Evolutionary conservation across 2,329 filamentous ascomycete species (phyloP).

Genomic region (Fragosphaeria purpurea): DNA sequence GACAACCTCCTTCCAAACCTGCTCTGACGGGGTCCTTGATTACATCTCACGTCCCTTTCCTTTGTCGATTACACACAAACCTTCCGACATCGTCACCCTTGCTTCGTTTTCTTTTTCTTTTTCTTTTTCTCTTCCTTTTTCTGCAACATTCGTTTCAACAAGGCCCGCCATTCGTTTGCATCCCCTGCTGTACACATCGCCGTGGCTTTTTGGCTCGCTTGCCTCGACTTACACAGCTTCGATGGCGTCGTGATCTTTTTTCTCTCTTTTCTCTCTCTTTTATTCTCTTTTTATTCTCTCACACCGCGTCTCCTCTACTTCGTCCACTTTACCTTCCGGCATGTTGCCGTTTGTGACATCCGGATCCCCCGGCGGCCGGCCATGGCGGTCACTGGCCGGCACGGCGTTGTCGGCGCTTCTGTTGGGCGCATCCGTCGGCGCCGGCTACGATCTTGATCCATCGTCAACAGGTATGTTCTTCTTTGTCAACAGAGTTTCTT

Average conservation of each 20-base stretch:
- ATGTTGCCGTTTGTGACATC: neutral
- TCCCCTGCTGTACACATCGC: no score
- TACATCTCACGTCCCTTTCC: no score
- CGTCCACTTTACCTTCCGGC: neutral
- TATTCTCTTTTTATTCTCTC: neutral
- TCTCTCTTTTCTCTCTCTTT: neutral
- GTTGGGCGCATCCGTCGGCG: neutral
- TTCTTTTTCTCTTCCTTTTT: neutral
- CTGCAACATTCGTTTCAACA: no score
- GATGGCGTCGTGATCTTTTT: neutral
- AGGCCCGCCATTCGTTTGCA: no score
- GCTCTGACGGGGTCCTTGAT: no score
- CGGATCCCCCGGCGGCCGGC: neutral
- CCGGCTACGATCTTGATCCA: conserved; percentile 9
- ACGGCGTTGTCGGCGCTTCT: neutral
- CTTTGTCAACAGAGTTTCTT: neutral
- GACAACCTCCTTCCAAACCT: no score
- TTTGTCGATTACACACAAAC: no score
- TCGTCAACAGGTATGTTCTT: conserved; percentile 3
- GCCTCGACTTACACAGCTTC: conserved; percentile 1
- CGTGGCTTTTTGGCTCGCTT: no score
- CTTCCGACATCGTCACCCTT: no score
- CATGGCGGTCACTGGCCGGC: neutral
- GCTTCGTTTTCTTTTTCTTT: neutral
- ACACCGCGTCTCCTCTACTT: neutral